A percentile compares a stretch with the other conserved stretches of the same genome.
phyloP scores from a whole-genome alignment of 495 filamentous ascomycete genomes.

The Lasiosphaeria ovina region DNA sequence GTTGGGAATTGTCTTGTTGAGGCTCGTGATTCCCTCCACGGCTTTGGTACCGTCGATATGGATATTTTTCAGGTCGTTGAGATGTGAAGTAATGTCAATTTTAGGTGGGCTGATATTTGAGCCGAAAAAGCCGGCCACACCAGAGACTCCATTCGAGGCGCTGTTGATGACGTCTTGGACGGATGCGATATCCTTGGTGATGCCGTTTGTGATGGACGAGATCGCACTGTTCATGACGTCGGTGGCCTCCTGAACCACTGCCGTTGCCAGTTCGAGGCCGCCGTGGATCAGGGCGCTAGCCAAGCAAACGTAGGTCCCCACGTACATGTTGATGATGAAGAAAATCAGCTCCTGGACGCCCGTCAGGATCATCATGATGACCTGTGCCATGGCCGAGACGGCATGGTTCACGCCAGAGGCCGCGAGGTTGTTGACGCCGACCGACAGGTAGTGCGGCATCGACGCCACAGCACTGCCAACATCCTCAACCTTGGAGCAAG shows the following conservation, averaged over 20 bases:
- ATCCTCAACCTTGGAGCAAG: constrained; percentile 89
- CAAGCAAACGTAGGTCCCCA: constrained; percentile 82
- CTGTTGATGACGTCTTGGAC: constrained; percentile 64
- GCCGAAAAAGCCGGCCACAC: not conserved
- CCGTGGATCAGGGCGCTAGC: constrained; percentile 77
- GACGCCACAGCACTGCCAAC: constrained; percentile 95
- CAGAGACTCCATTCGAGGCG: constrained; percentile 49
- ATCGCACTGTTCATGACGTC: constrained; percentile 73
- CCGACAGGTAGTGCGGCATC: constrained; percentile 90
- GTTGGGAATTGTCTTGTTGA: constrained; percentile 75
- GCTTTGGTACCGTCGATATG: constrained; percentile 63
- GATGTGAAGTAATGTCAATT: constrained; percentile 57
- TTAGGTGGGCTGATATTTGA: constrained; percentile 32
- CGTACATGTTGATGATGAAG: constrained; percentile 87
- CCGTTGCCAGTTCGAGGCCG: constrained; percentile 65
- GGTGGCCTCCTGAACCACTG: constrained; percentile 66
- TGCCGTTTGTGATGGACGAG: constrained; percentile 58
- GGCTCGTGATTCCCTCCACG: constrained; percentile 58
- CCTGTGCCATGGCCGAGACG: constrained; percentile 69
- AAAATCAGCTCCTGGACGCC: constrained; percentile 83
- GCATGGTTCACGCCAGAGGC: constrained; percentile 73
- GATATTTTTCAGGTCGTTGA: constrained; percentile 66
- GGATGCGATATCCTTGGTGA: constrained; percentile 51
- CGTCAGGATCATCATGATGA: constrained; percentile 74
- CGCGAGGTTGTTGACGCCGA: constrained; percentile 83